phyloP scores from a whole-genome alignment of 2,329 filamentous ascomycete genomes.

The Claviceps pazoutovae region DNA sequence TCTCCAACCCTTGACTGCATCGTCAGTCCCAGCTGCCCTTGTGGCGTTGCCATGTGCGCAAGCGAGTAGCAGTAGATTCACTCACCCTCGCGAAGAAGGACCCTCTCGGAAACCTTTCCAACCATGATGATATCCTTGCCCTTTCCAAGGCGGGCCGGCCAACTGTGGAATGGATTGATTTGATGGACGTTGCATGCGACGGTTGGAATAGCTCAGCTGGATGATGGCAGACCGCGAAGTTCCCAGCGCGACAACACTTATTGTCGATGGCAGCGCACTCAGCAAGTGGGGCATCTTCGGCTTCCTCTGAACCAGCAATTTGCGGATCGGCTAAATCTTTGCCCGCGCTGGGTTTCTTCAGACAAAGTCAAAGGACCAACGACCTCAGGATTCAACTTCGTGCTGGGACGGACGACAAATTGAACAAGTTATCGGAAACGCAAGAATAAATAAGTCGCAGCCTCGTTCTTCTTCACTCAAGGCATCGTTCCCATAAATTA shows the following conservation, averaged over 20 bases:
- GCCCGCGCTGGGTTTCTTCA: neutral
- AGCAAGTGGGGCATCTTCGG: neutral
- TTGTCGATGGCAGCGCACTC: too few species aligned
- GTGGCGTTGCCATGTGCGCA: constrained; percentile 9
- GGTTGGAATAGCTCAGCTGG: neutral
- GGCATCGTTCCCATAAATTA: neutral
- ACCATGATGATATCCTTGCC: constrained; percentile 32
- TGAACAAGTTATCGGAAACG: neutral
- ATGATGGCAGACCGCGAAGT: constrained; percentile 1
- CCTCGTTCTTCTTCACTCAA: neutral
- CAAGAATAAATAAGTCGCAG: neutral
- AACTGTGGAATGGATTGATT: neutral
- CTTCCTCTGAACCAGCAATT: neutral
- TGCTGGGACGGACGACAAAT: neutral
- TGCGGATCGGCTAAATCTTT: neutral
- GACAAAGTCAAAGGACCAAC: too few species aligned
- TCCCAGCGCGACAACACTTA: neutral
- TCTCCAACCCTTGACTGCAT: constrained; percentile 58
- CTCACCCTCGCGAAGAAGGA: constrained; percentile 48
- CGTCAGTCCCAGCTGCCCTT: constrained; percentile 1
- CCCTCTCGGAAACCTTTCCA: constrained; percentile 51
- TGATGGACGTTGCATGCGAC: neutral
- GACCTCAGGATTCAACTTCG: too few species aligned
- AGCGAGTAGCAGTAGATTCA: constrained; percentile 4
- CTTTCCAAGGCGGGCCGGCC: neutral